Percentiles rank a stretch among this genome's conserved stretches.
These are phyloP conservation scores for Xylariaceae sp. DNA, from an alignment of 2,329 filamentous ascomycete species.

Conservation along the genomic window DNA sequence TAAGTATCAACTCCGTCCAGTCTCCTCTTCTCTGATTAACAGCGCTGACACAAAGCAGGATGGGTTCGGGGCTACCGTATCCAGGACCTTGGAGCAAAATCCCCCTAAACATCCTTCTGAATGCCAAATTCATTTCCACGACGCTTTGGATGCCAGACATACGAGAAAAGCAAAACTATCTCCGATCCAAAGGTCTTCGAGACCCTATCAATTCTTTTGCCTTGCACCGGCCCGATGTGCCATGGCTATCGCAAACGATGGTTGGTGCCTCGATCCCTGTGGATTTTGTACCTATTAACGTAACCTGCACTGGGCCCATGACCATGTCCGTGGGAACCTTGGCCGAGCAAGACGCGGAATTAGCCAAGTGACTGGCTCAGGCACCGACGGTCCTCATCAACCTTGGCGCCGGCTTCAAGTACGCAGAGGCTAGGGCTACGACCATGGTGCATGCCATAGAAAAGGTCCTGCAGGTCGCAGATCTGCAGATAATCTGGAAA, in stretches of 20 bases:
- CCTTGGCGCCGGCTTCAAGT: constrained; percentile 18
- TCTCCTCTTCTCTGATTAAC: no score
- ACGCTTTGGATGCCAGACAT: constrained; percentile 14
- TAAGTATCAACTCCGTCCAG: constrained; percentile 11
- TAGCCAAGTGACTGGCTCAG: constrained; percentile 19
- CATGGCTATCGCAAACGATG: constrained; percentile 20
- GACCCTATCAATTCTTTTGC: constrained; percentile 5
- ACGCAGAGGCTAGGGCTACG: constrained; percentile 9
- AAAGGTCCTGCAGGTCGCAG: constrained; percentile 8
- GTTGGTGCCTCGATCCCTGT: constrained; percentile 18
- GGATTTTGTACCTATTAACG: constrained; percentile 18
- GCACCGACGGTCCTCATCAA: constrained; percentile 23
- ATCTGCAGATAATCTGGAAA: constrained; percentile 21
- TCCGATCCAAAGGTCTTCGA: constrained; percentile 15
- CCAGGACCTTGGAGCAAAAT: constrained; percentile 24
- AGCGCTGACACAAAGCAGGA: constrained; percentile 9
- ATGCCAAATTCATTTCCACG: constrained; percentile 13
- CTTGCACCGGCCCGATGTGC: constrained; percentile 15
- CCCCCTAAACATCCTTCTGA: constrained; percentile 22
- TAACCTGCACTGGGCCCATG: constrained; percentile 20
- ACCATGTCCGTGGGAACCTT: constrained; percentile 14
- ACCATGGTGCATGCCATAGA: constrained; percentile 21
- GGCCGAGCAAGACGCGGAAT: constrained; percentile 15
- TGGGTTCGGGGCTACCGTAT: constrained; percentile 20
- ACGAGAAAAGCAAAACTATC: constrained; percentile 9